A percentile compares a stretch with the other conserved stretches of the same genome.
These are phyloP conservation scores for Aspergillus melleus DNA, from an alignment of 2,329 filamentous ascomycete species.

Conservation along the genomic window DNA sequence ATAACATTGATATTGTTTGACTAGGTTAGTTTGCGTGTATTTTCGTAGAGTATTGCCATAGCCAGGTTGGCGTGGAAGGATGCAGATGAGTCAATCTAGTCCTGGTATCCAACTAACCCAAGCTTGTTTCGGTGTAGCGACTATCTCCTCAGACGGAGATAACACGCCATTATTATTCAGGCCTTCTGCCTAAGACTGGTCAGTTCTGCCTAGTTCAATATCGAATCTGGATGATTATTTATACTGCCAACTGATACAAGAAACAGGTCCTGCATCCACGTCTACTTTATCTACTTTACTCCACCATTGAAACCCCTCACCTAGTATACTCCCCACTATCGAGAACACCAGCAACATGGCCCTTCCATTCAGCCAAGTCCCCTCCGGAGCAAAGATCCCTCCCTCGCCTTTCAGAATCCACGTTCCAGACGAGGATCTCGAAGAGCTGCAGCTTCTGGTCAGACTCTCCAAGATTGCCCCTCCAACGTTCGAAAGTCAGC, in stretches of 20 bases:
- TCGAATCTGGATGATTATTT: background rate
- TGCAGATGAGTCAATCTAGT: no score
- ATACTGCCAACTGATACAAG: background rate
- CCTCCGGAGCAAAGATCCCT: conserved; percentile 36
- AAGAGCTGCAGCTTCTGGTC: conserved; percentile 50
- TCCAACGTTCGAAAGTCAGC: conserved; percentile 50
- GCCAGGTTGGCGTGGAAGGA: no score
- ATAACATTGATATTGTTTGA: no score
- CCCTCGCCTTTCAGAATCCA: conserved; percentile 45
- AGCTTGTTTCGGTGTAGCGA: no score
- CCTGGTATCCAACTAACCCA: no score
- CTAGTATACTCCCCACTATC: background rate
- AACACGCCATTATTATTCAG: background rate
- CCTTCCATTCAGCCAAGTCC: conserved; percentile 31
- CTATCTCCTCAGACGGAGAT: no score
- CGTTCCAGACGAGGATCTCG: conserved; percentile 46
- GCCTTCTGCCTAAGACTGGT: background rate
- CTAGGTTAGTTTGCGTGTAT: background rate
- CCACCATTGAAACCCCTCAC: background rate
- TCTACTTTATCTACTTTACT: background rate
- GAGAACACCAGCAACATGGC: conserved; percentile 19
- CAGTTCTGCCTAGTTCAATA: background rate
- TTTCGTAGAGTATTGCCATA: background rate
- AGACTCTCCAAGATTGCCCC: conserved; percentile 52
- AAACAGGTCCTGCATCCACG: no score